Conservation (phyloP, 495 filamentous ascomycete species). For the Tetracladium marchalianum region DNA sequence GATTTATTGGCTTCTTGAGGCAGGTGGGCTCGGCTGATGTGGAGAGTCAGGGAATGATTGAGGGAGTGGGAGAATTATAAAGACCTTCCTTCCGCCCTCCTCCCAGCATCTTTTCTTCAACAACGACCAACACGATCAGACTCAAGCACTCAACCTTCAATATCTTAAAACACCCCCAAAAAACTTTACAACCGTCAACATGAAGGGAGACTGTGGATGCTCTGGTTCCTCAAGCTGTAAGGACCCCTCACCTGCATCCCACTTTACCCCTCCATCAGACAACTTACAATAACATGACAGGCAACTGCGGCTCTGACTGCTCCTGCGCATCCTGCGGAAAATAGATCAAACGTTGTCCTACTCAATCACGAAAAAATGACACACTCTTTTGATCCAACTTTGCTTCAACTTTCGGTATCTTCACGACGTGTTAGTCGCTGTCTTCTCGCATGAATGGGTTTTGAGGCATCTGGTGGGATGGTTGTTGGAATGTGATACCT, state of each 20-base stretch:
- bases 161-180: background rate
- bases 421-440: too few species aligned
- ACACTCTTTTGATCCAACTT: background rate
- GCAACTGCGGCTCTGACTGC: conserved; percentile 18
- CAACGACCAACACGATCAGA: background rate
- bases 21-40: background rate
- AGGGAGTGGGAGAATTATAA: background rate
- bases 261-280: background rate
- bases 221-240: conserved; percentile 19
- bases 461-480: too few species aligned
- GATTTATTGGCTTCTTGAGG: background rate
- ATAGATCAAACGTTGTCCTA: conserved; percentile 5
- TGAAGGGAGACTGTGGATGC: conserved; percentile 21
- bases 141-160: background rate
- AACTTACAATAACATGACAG: conserved; percentile 1
- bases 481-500: too few species aligned
- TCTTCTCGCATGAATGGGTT: too few species aligned
- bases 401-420: conserved; percentile 2
- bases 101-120: background rate
- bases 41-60: background rate
- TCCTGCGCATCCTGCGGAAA: conserved; percentile 17
- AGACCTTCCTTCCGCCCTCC: background rate
- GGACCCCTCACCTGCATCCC: background rate
- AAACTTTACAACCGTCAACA: conserved; percentile 9
- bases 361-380: background rate